Conservation (phyloP, 768 basidiomycete species). For the Lanmaoa rubissima region DNA sequence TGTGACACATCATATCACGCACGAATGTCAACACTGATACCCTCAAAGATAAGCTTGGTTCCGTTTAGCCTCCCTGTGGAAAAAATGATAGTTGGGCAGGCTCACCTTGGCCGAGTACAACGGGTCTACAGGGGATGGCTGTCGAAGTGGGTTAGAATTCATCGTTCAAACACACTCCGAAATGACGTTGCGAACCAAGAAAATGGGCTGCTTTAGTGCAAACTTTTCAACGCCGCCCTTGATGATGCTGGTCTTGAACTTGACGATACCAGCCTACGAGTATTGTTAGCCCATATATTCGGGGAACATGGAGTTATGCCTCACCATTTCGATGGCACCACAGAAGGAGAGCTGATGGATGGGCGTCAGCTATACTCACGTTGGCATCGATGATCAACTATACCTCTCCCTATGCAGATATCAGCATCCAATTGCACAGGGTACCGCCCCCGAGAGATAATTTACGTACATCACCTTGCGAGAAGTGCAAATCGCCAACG, state of each 20-base stretch:
- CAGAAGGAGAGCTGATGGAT: conserved; percentile 60
- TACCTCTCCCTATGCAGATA: conserved; percentile 53
- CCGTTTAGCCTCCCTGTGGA: not conserved
- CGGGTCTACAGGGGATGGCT: conserved; percentile 77
- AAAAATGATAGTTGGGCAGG: not conserved
- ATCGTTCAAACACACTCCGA: not conserved
- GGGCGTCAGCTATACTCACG: not conserved
- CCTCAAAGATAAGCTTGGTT: conserved; percentile 65
- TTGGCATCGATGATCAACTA: not conserved
- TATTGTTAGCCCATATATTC: not conserved
- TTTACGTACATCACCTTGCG: conserved; percentile 62
- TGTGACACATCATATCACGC: conserved; percentile 17
- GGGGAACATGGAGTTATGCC: not conserved
- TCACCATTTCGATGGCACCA: conserved; percentile 75
- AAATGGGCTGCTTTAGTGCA: conserved; percentile 71
- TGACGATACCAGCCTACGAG: conserved; percentile 63
- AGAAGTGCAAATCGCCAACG: conserved; percentile 78
- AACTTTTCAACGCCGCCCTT: conserved; percentile 75
- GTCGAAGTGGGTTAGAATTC: not conserved
- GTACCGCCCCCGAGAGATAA: not conserved
- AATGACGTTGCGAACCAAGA: conserved; percentile 45
- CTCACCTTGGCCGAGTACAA: conserved; percentile 64
- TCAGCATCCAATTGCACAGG: conserved; percentile 3
- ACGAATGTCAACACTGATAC: conserved; percentile 72
- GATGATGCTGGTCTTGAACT: conserved; percentile 69